Evolutionary conservation across 495 filamentous ascomycete genomes (phyloP), one percentile per base, ranked within the genome.

Genomic region (Talaromyces nanjingensis): DNA sequence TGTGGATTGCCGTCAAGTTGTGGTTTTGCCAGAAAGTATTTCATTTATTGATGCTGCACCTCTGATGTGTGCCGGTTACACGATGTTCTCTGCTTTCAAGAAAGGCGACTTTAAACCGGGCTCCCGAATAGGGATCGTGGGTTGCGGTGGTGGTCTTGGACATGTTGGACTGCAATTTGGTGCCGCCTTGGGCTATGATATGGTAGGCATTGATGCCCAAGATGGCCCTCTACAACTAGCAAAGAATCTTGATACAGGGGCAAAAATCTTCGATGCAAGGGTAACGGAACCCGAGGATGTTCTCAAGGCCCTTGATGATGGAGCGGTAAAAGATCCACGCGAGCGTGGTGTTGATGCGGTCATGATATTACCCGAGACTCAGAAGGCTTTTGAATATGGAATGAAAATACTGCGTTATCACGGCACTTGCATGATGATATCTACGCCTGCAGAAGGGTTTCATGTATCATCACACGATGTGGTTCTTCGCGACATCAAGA

Each of bases 21-120:
- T 74, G 49, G 62, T 64, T 58, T 65, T 78, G 31, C 77, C 76
- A 12, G 70, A 73, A 6, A 60, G 63, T 9, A 47, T 79, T 45
- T 66, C 64, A 6, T 71, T 73, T 47, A 68, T 68, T 25, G 64
- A 75, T 18, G 71, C 73, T 5, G 76, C 73, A 16, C 73, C 77
- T 6, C 59, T 80, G 45, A 75, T 74, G 72, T 80, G 77, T 62
- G 77, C 72, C 6, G 76, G 75, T 18, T 70, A 70, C 9, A 76
- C 71, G 31, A 65, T 68, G 53, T 68, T 60, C n/a, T 64, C 60
- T n/a, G 64, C 64, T 7, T 63, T 68, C 37, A 45, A 63, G 3
- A 49, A 59, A 18, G 64, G 60, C 12, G 22, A 55, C 16, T 39
- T 68, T 5, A 29, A 34, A 16, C 27, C 42, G 7, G 71, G 25